phyloP scores from a whole-genome alignment of 257 asterid species.

The Paraleonurus japonicus region DNA sequence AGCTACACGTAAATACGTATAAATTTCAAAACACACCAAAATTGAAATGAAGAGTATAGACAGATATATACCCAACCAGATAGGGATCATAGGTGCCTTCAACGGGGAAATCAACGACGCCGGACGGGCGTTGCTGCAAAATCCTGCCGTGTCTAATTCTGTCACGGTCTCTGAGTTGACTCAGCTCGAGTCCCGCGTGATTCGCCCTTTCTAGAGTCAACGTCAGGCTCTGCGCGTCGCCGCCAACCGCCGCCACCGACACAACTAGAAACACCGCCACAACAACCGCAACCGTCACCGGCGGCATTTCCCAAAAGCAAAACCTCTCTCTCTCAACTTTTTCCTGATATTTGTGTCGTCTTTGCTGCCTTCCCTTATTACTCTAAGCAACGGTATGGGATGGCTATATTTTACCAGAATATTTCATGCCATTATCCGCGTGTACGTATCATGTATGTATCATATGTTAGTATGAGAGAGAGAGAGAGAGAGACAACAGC shows the following conservation, averaged over 20 bases:
- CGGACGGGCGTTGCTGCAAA: conserved; percentile 61
- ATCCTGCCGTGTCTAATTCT: conserved; percentile 70
- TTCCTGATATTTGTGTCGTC: neutral
- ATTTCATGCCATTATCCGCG: conserved; percentile 4
- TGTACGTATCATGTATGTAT: neutral
- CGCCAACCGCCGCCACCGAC: conserved; percentile 34
- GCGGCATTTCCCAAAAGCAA: conserved; percentile 26
- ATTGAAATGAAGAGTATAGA: neutral
- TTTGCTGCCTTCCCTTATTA: conserved; percentile 24
- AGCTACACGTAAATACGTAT: neutral
- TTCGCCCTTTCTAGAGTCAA: conserved; percentile 70
- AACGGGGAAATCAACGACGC: conserved; percentile 81
- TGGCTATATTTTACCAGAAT: neutral
- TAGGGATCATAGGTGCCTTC: conserved; percentile 89
- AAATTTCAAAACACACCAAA: neutral
- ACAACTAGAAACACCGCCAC: conserved; percentile 30
- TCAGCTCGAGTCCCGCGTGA: conserved; percentile 60
- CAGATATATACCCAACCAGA: conserved; percentile 68
- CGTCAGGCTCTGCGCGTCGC: conserved; percentile 40
- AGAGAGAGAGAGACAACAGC: conserved; percentile 20
- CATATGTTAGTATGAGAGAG: neutral
- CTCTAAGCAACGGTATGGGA: conserved; percentile 27
- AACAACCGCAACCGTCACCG: conserved; percentile 28
- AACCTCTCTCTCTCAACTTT: neutral
- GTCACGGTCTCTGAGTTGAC: conserved; percentile 71